Evolutionary conservation across 1,139 yeast genomes (phyloP), one percentile per base, ranked within the genome.

Genomic region (Suhomyces chickasaworum): DNA sequence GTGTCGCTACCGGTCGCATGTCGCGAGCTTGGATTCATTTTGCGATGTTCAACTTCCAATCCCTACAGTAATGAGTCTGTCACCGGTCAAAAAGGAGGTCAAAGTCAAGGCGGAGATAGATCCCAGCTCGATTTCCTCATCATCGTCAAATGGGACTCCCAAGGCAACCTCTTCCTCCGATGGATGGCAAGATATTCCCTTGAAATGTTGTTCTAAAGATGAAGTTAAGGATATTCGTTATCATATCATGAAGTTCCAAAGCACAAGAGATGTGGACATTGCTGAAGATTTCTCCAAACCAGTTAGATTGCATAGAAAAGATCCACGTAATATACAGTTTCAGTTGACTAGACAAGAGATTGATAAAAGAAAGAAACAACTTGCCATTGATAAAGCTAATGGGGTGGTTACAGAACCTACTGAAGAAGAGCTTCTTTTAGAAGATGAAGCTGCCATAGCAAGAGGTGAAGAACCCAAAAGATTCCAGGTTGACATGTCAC

Each of bases 251-350:
- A 85, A 86, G 64, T 89, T 93, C 60, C 95, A 86, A 58, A 77
- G 88, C 32, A 82, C 83, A 52, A 78, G 81, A 55, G 77, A 78
- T 39, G 85, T 93, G 29, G 88, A 88, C 53, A 93, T 95, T 5
- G 70, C 73, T 25, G 72, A 74, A 31, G 84, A 84, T 53, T 91
- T 91, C 64, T 83, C 82, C 43, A 78, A 80, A 49, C 99, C 99
- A 0, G 86, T 91, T 15, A 73, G 97, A 55, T 72, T 91, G 59
- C 97, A 90, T 64, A 78, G 98, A 56, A 90, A 91, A 62, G 98
- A 91, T 64, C 97, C 98, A 1, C 79, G 90, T 56, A 89, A 89
- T 61, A 73, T 91, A 63, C 97, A 89, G 61, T 88, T 87, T 60
- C 96, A 89, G 65, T 70, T 88, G 55, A 85, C 86, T 2, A 61